phyloP scores from a whole-genome alignment of 495 filamentous ascomycete species.

The Neurospora sp. region DNA sequence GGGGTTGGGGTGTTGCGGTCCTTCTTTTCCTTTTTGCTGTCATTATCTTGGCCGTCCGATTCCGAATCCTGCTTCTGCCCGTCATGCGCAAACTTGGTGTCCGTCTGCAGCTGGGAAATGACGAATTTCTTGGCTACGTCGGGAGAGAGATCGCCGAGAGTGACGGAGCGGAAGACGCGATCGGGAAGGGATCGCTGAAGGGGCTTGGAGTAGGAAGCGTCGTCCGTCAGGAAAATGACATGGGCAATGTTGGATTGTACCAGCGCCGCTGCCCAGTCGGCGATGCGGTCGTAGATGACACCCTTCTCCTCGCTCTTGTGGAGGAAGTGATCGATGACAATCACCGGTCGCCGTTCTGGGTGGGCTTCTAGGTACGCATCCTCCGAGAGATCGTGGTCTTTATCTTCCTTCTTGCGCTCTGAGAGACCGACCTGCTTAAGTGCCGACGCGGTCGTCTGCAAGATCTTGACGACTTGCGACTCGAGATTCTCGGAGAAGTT shows the following conservation, averaged over 20 bases:
- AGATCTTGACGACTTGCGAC: conserved; percentile 82
- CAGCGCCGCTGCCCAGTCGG: conserved; percentile 85
- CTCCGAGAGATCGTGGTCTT: conserved; percentile 61
- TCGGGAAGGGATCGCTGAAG: conserved; percentile 82
- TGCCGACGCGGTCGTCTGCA: conserved; percentile 73
- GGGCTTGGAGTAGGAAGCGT: conserved; percentile 80
- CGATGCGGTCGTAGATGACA: conserved; percentile 79
- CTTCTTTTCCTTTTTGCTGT: neutral
- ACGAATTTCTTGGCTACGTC: conserved; percentile 84
- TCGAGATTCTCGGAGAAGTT: conserved; percentile 94
- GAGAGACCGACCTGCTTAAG: conserved; percentile 67
- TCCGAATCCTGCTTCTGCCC: conserved; percentile 12
- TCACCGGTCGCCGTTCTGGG: conserved; percentile 71
- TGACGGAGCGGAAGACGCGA: conserved; percentile 77
- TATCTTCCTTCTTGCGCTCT: conserved; percentile 55
- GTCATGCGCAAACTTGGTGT: neutral
- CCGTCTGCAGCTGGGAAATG: conserved; percentile 62
- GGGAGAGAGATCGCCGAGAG: conserved; percentile 74
- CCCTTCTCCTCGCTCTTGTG: conserved; percentile 63
- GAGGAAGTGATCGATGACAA: conserved; percentile 92
- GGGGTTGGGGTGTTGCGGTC: conserved; percentile 24
- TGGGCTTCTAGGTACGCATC: conserved; percentile 91
- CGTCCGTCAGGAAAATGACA: conserved; percentile 93
- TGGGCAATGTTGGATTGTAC: conserved; percentile 86
- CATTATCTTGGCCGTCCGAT: neutral